phyloP scores from a whole-genome alignment of 257 asterid species.

The Forsythia suspensa region DNA sequence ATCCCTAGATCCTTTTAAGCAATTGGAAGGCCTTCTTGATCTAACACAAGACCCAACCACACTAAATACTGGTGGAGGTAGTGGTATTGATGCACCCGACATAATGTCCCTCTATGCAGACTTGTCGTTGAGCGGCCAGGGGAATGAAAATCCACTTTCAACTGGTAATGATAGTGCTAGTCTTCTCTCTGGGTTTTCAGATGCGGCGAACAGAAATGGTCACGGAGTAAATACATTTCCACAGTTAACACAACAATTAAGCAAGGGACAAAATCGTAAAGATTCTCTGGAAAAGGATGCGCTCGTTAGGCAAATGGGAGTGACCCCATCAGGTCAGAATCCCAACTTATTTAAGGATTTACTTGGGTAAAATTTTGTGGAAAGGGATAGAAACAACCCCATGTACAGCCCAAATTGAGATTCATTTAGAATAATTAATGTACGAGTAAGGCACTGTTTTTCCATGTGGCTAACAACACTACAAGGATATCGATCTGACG shows the following conservation, averaged over 20 bases:
- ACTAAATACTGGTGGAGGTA: constrained; percentile 17
- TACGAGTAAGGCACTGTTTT: neutral
- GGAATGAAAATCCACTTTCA: constrained; percentile 14
- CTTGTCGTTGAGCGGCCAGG: constrained; percentile 16
- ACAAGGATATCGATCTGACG: neutral
- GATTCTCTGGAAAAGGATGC: constrained; percentile 51
- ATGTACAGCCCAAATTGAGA: neutral
- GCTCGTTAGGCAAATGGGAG: constrained; percentile 53
- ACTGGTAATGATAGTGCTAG: constrained; percentile 9
- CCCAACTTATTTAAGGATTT: constrained; percentile 49
- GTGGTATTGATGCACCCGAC: constrained; percentile 28
- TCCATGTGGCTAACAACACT: neutral
- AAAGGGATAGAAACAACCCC: neutral
- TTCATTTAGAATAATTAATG: neutral
- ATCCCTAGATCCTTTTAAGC: constrained; percentile 43
- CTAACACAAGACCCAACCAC: constrained; percentile 24
- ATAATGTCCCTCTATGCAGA: constrained; percentile 35
- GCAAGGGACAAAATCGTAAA: constrained; percentile 39
- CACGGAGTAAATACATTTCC: constrained; percentile 22
- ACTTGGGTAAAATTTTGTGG: constrained; percentile 32
- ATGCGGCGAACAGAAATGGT: constrained; percentile 30
- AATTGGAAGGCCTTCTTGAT: constrained; percentile 49
- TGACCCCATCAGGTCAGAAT: constrained; percentile 46
- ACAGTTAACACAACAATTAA: constrained; percentile 17
- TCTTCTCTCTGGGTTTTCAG: constrained; percentile 25